Conservation (phyloP, 1,284 basidiomycete genomes). For the Puccinia sorghi region DNA sequence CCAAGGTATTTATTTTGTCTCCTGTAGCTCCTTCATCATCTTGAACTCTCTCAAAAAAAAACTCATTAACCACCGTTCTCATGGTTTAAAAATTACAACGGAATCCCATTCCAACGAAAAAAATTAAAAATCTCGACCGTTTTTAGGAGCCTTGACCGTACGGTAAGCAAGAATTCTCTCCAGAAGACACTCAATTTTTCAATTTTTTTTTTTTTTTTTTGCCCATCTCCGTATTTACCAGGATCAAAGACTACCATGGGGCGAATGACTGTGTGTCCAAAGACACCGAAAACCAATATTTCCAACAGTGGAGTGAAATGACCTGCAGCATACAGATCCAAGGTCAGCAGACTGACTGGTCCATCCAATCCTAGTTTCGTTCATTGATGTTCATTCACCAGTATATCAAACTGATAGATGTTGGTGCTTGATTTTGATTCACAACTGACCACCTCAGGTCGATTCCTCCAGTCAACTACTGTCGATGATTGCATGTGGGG, state of each 20-base stretch:
- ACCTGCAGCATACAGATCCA: slow-evolving; percentile 49
- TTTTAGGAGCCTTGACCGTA: slow-evolving; percentile 31
- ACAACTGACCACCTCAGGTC: slow-evolving; percentile 12
- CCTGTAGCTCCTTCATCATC: not conserved
- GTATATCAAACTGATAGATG: too few species aligned
- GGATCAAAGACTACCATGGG: slow-evolving; percentile 42
- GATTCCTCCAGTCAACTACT: slow-evolving; percentile 33
- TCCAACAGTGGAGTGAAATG: slow-evolving; percentile 24
- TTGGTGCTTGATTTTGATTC: too few species aligned
- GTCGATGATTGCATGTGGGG: slow-evolving; percentile 45
- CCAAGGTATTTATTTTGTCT: slow-evolving; percentile 16
- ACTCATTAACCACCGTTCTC: too few species aligned
- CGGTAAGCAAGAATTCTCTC: slow-evolving; percentile 1
- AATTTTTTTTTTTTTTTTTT: not conserved
- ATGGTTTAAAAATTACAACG: too few species aligned
- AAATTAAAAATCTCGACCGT: not conserved
- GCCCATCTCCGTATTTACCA: not conserved
- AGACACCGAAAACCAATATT: slow-evolving; percentile 41
- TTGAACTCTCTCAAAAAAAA: not conserved
- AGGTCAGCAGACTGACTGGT: slow-evolving; percentile 10
- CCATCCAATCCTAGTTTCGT: not conserved
- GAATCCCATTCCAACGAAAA: not conserved
- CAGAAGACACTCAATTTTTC: not conserved
- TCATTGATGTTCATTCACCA: too few species aligned
- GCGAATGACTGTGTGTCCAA: slow-evolving; percentile 9